phyloP scores from a whole-genome alignment of 768 basidiomycete genomes.

The Mycena haematopus region DNA sequence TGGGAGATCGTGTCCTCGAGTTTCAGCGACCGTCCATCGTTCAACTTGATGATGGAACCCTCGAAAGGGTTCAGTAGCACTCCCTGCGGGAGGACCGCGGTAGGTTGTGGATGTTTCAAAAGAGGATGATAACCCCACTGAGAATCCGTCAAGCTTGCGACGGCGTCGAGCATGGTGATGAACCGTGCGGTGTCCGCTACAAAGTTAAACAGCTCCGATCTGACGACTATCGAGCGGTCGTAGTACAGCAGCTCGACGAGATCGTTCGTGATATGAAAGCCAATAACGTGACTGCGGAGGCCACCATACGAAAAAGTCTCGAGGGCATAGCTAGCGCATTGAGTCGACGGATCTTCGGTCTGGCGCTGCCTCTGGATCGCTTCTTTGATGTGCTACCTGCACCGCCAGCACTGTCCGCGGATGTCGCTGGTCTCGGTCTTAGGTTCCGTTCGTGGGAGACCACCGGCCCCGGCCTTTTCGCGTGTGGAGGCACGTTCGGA shows the following conservation, averaged over 20 bases:
- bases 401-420: no score
- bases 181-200: background rate
- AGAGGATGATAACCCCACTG: conserved; percentile 5
- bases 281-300: conserved; percentile 7
- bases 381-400: background rate
- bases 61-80: no score
- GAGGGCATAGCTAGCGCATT: background rate
- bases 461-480: no score
- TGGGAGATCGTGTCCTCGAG: background rate
- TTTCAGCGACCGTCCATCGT: background rate
- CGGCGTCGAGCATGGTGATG: background rate
- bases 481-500: no score
- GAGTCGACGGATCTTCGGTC: background rate
- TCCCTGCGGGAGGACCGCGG: no score
- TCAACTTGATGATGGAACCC: background rate
- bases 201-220: background rate
- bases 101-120: no score
- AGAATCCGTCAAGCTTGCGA: background rate
- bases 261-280: background rate
- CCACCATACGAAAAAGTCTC: background rate
- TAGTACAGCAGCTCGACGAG: conserved; percentile 13
- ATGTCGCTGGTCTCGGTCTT: no score
- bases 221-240: conserved; percentile 7
- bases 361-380: background rate
- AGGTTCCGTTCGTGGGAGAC: no score